phyloP scores from a whole-genome alignment of 2,329 filamentous ascomycete species.

The Phaeomoniella chlamydospora region DNA sequence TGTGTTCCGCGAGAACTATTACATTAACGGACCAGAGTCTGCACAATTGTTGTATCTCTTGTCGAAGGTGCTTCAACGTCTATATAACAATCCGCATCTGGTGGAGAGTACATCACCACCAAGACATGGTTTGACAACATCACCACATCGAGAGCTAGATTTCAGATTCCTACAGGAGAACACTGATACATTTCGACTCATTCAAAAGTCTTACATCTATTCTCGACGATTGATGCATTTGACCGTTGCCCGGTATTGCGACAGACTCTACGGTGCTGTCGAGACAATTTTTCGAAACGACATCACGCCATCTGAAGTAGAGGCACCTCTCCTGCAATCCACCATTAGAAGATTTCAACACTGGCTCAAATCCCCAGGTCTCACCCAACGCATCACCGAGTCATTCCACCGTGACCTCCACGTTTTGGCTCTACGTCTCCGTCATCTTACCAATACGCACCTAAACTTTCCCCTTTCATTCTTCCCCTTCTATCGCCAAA shows the following conservation, averaged over 20 bases:
- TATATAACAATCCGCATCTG: not conserved
- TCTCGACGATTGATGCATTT: not conserved
- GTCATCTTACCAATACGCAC: not conserved
- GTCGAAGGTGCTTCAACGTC: not conserved
- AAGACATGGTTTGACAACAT: too few species aligned
- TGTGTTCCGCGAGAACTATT: not conserved
- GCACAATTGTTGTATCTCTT: not conserved
- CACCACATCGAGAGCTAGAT: not conserved
- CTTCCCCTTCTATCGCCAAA: not conserved
- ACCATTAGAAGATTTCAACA: not conserved
- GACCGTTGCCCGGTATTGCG: not conserved
- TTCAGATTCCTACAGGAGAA: not conserved
- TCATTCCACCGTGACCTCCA: not conserved
- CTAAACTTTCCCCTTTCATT: not conserved
- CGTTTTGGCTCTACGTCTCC: not conserved
- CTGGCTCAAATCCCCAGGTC: not conserved
- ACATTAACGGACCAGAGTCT: not conserved
- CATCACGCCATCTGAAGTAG: not conserved
- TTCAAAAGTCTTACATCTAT: not conserved
- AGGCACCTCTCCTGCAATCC: not conserved
- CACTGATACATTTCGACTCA: not conserved
- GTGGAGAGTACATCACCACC: not conserved
- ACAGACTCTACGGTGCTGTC: not conserved
- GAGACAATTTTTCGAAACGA: not conserved
- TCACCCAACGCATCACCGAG: not conserved